phyloP scores from a whole-genome alignment of 495 filamentous ascomycete genomes.

The Penicillium atrosanguineum region DNA sequence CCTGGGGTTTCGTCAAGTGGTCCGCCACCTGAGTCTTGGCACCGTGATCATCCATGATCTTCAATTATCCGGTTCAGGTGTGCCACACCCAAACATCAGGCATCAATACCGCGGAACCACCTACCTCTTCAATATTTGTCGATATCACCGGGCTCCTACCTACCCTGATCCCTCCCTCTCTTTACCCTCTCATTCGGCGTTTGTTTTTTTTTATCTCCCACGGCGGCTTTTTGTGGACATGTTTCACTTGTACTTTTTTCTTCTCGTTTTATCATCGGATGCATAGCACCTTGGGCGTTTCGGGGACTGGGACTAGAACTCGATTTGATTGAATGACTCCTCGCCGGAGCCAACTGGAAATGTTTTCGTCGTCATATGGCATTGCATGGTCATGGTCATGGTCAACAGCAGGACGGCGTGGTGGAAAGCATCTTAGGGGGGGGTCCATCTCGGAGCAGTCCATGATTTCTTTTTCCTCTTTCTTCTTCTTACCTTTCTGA shows the following conservation, averaged over 20 bases:
- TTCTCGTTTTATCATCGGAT: conserved; percentile 24
- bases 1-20: conserved; percentile 18
- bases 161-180: conserved; percentile 1
- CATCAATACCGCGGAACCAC: conserved; percentile 5
- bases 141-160: conserved; percentile 9
- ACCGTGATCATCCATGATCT: conserved; percentile 14
- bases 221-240: conserved; percentile 21
- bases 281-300: conserved; percentile 37
- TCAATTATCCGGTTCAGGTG: conserved; percentile 11
- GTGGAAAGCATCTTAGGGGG: conserved; percentile 26
- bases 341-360: conserved; percentile 28
- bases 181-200: conserved; percentile 14
- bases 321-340: conserved; percentile 32
- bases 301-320: conserved; percentile 34
- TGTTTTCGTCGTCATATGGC: conserved; percentile 31
- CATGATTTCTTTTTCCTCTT: conserved; percentile 16
- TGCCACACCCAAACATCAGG: neutral
- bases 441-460: conserved; percentile 26
- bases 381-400: conserved; percentile 29
- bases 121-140: conserved; percentile 10
- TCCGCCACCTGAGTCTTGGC: conserved; percentile 28
- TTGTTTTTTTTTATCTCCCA: conserved; percentile 7
- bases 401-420: conserved; percentile 24
- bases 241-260: conserved; percentile 23
- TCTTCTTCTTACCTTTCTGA: conserved; percentile 3